phyloP scores from a whole-genome alignment of 202 grass and related monocot genomes.

The Dendrocalamus latiflorus region DNA sequence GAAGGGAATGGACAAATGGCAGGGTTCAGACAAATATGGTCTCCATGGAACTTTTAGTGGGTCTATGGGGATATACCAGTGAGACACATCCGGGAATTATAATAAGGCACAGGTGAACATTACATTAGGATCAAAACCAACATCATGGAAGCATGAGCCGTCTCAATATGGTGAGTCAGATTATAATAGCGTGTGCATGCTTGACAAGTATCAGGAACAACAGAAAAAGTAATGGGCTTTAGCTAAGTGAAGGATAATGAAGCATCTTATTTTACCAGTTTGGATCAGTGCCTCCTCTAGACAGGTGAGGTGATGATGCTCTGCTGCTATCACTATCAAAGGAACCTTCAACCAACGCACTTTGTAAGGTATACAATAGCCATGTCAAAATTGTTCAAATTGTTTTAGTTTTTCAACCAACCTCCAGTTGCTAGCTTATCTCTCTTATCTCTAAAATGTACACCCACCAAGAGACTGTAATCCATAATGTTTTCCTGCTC shows the following conservation, averaged over 20 bases:
- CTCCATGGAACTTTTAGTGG: constrained; percentile 3
- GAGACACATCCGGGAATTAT: not conserved
- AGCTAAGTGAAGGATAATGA: not conserved
- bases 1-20: not conserved
- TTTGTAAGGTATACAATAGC: constrained; percentile 14
- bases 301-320: constrained; percentile 46
- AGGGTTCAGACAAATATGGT: not conserved
- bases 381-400: constrained; percentile 4
- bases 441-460: constrained; percentile 71
- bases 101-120: not conserved
- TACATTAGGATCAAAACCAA: not conserved
- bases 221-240: not conserved
- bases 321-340: constrained; percentile 54
- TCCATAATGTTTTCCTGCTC: constrained; percentile 86
- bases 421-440: constrained; percentile 46
- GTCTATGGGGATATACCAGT: not conserved
- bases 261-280: constrained; percentile 39
- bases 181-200: not conserved
- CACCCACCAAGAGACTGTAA: constrained; percentile 74
- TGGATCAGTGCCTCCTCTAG: constrained; percentile 49
- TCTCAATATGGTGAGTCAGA: not conserved
- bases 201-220: not conserved
- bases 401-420: constrained; percentile 28
- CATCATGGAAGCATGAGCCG: not conserved
- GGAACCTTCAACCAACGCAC: constrained; percentile 44